These are phyloP conservation scores for Harrya chromipes DNA, from an alignment of 768 basidiomycete species.

Conservation along the genomic window DNA sequence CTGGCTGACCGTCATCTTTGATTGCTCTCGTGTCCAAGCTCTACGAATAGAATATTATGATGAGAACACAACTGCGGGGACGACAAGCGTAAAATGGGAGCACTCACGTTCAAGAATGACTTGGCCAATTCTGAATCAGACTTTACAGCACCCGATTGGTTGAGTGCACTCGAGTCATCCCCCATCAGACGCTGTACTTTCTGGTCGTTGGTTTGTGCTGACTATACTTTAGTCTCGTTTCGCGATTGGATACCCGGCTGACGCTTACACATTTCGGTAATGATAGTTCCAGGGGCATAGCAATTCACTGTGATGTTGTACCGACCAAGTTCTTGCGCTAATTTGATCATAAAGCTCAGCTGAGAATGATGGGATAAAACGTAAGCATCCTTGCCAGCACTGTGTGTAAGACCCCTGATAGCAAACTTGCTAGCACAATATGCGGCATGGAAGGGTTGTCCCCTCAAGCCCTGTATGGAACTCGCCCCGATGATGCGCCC, in stretches of 20 bases:
- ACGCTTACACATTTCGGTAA: constrained; percentile 31
- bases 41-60: neutral
- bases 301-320: constrained; percentile 40
- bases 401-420: constrained; percentile 41
- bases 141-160: neutral
- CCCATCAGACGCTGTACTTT: no score
- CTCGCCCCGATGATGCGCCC: constrained; percentile 52
- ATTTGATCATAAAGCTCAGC: neutral
- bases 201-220: no score
- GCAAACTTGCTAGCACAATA: constrained; percentile 43
- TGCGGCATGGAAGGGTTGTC: neutral
- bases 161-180: no score
- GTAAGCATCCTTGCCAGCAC: constrained; percentile 26
- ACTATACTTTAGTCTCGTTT: neutral
- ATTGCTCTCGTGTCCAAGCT: neutral
- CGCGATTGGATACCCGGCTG: neutral
- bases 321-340: constrained; percentile 30
- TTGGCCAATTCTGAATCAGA: constrained; percentile 1
- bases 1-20: constrained; percentile 23
- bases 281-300: constrained; percentile 37
- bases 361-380: neutral
- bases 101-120: constrained; percentile 3
- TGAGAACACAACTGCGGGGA: neutral
- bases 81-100: neutral
- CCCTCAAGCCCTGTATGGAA: constrained; percentile 11